These are phyloP conservation scores for Ramalina peruviana DNA, from an alignment of 495 filamentous ascomycete species.

Conservation along the genomic window DNA sequence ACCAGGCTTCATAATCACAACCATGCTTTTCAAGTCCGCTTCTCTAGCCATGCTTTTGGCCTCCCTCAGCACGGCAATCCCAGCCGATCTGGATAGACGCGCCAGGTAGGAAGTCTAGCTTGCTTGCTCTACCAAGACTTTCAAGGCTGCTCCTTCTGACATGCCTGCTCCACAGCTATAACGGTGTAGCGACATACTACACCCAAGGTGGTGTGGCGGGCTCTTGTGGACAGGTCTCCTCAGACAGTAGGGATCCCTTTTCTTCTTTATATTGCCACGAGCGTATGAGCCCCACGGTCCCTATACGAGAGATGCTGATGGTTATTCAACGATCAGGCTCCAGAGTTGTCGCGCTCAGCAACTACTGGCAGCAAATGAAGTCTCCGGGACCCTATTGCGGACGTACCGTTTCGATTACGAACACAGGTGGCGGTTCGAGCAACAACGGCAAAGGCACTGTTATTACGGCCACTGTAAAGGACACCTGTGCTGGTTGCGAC, in stretches of 20 bases:
- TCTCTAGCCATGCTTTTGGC: background rate
- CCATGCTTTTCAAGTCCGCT: background rate
- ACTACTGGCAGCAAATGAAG: slow-evolving; percentile 11
- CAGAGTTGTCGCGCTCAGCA: slow-evolving; percentile 17
- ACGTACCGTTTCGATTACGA: slow-evolving; percentile 19
- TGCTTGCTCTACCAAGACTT: background rate
- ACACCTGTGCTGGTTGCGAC: slow-evolving; percentile 21
- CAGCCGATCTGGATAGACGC: background rate
- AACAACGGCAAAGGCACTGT: slow-evolving; percentile 19
- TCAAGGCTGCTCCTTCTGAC: background rate
- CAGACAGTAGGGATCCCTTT: background rate
- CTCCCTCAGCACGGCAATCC: background rate
- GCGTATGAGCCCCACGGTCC: too few species aligned
- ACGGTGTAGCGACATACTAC: slow-evolving; percentile 17
- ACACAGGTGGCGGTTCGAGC: slow-evolving; percentile 16
- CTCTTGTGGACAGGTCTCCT: slow-evolving; percentile 18
- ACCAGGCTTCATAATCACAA: background rate
- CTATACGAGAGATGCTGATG: background rate
- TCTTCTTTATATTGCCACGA: background rate
- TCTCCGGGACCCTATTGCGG: slow-evolving; percentile 18
- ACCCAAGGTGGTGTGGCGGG: slow-evolving; percentile 15
- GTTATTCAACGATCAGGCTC: slow-evolving; percentile 1
- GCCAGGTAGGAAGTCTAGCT: background rate
- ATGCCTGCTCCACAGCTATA: slow-evolving; percentile 3
- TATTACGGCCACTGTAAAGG: slow-evolving; percentile 17